Conservation (phyloP, 2,329 filamentous ascomycete genomes). For the Cladosporium velox region DNA sequence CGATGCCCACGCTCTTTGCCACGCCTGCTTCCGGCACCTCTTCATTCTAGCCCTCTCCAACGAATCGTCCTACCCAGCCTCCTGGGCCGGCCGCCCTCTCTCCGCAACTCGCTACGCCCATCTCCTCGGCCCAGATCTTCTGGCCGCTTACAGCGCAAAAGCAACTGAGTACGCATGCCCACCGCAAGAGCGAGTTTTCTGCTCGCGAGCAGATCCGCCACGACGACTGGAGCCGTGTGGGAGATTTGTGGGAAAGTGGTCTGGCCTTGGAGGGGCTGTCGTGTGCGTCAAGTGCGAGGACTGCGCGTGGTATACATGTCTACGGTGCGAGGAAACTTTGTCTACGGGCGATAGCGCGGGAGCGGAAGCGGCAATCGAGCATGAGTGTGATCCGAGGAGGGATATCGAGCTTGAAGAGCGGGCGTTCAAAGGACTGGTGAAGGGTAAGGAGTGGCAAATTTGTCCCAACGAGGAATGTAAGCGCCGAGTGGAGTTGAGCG, state of each 20-base stretch:
- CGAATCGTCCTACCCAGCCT: slow-evolving; percentile 25
- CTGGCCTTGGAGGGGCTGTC: background rate
- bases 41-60: slow-evolving; percentile 22
- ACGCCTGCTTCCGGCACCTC: slow-evolving; percentile 23
- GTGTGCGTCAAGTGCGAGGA: slow-evolving; percentile 6
- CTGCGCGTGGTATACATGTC: slow-evolving; percentile 20
- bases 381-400: slow-evolving; percentile 21
- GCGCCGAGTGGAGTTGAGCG: slow-evolving; percentile 21
- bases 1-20: slow-evolving; percentile 18
- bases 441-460: slow-evolving; percentile 24
- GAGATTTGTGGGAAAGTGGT: slow-evolving; percentile 5
- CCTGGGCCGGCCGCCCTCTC: slow-evolving; percentile 22
- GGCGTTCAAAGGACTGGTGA: slow-evolving; percentile 21
- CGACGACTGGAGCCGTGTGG: slow-evolving; percentile 14
- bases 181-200: slow-evolving; percentile 17
- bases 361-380: slow-evolving; percentile 3
- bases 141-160: slow-evolving; percentile 20
- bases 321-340: slow-evolving; percentile 17
- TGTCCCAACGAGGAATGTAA: slow-evolving; percentile 24
- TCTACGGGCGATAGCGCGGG: background rate
- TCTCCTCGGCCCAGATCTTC: slow-evolving; percentile 17
- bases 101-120: slow-evolving; percentile 13
- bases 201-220: slow-evolving; percentile 13
- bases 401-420: slow-evolving; percentile 6
- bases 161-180: slow-evolving; percentile 20